phyloP scores from a whole-genome alignment of 345 rosid genomes.

The Eucalyptus erythrocorys region DNA sequence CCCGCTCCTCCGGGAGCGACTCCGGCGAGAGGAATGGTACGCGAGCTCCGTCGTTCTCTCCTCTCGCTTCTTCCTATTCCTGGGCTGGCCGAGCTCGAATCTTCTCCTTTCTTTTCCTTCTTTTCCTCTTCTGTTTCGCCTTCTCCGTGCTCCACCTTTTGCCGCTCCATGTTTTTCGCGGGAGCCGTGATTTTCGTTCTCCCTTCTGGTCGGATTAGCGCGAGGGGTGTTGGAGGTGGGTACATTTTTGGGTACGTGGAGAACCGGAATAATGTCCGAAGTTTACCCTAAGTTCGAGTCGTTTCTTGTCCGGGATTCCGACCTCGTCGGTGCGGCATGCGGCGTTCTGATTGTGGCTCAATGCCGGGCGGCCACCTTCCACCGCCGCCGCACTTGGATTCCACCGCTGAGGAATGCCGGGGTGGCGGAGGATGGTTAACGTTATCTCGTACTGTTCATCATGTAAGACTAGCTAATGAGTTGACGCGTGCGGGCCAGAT shows the following conservation, averaged over 20 bases:
- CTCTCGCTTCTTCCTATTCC: neutral
- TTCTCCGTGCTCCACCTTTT: neutral
- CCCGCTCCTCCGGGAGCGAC: neutral
- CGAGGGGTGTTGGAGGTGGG: neutral
- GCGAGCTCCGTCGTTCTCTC: neutral
- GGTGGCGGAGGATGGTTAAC: neutral
- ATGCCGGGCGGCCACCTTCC: neutral
- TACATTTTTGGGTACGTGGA: neutral
- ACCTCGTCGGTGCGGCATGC: neutral
- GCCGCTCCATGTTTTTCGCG: neutral
- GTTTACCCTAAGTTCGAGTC: neutral
- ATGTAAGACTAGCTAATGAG: neutral
- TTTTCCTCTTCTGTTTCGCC: neutral
- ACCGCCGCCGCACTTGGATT: neutral
- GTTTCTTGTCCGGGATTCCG: neutral
- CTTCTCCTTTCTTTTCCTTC: neutral
- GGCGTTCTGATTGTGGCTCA: neutral
- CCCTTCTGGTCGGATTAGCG: neutral
- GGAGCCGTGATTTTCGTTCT: neutral
- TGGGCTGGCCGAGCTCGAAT: neutral
- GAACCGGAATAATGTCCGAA: neutral
- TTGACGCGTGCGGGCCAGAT: neutral
- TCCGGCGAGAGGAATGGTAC: neutral
- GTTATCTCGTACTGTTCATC: neutral
- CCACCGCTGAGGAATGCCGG: neutral